Conservation (phyloP, 2,329 filamentous ascomycete genomes). For the Penicillium paneum region DNA sequence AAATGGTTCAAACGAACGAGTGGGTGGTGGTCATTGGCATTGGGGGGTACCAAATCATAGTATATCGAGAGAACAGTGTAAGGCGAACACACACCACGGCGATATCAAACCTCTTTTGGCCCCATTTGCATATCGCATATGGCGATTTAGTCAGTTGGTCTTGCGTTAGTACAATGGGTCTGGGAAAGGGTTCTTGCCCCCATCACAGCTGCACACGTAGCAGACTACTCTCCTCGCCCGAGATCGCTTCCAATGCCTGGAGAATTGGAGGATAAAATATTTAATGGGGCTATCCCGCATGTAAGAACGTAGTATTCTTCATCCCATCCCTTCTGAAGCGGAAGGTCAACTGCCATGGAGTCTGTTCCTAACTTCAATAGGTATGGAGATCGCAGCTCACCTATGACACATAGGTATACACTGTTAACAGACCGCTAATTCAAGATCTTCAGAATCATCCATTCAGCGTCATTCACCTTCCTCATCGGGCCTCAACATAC, state of each 20-base stretch:
- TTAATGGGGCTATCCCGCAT: slow-evolving; percentile 2
- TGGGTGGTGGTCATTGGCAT: not conserved
- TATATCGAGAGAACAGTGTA: not conserved
- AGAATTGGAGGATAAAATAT: not conserved
- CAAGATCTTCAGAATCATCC: slow-evolving; percentile 36
- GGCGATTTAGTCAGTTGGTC: slow-evolving; percentile 9
- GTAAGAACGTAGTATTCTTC: not conserved
- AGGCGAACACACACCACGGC: not conserved
- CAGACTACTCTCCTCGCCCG: slow-evolving; percentile 18
- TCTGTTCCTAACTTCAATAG: slow-evolving; percentile 33
- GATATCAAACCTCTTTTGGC: not conserved
- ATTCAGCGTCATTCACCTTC: slow-evolving; percentile 47
- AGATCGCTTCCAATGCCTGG: not conserved
- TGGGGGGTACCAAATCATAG: not conserved
- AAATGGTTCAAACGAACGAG: not conserved
- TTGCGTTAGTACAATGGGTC: slow-evolving; percentile 14
- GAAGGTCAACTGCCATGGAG: slow-evolving; percentile 24
- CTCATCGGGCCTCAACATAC: slow-evolving; percentile 47
- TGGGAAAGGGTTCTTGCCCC: slow-evolving; percentile 13
- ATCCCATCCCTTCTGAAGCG: not conserved
- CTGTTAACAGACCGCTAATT: not conserved
- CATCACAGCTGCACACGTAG: slow-evolving; percentile 38
- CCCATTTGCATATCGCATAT: not conserved
- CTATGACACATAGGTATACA: not conserved
- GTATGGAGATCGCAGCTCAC: slow-evolving; percentile 22